These are phyloP conservation scores for Barbarea vulgaris DNA, from an alignment of 345 rosid genomes.

Conservation along the genomic window DNA sequence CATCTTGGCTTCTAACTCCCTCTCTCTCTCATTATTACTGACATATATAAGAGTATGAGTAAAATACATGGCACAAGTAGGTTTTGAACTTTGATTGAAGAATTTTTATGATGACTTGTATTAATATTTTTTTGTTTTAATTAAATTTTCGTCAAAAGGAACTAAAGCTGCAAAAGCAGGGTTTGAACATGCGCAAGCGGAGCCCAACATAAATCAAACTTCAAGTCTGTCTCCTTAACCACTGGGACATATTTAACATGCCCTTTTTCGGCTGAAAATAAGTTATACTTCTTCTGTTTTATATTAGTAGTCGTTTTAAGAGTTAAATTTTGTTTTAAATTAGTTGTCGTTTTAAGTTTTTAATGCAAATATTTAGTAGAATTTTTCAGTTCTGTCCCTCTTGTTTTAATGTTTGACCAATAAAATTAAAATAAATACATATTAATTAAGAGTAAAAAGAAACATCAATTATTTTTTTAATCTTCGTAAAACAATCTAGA, in stretches of 20 bases:
- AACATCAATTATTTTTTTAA: too few relatives aligned
- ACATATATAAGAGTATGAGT: not conserved
- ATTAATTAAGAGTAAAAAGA: too few relatives aligned
- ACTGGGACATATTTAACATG: not conserved
- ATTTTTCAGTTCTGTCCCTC: too few relatives aligned
- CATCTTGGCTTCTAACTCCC: not conserved
- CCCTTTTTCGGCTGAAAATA: not conserved
- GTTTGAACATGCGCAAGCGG: slow-evolving; percentile 8
- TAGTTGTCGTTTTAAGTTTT: too few relatives aligned
- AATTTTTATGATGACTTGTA: not conserved
- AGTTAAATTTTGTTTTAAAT: too few relatives aligned
- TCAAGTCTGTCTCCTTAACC: slow-evolving; percentile 10
- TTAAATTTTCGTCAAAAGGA: not conserved
- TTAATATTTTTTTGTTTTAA: not conserved
- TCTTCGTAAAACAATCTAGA: too few relatives aligned
- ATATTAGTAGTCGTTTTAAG: too few relatives aligned
- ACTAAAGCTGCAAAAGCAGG: slow-evolving; percentile 13
- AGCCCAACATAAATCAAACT: not conserved
- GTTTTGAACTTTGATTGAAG: not conserved
- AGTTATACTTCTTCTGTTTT: too few relatives aligned
- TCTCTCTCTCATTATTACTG: slow-evolving; percentile 1
- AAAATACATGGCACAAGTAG: not conserved
- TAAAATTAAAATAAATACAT: too few relatives aligned
- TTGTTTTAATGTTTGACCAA: too few relatives aligned
- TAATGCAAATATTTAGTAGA: too few relatives aligned